These are phyloP conservation scores for Talinum fruticosum DNA, from an alignment of 148 eudicot species.

Conservation along the genomic window DNA sequence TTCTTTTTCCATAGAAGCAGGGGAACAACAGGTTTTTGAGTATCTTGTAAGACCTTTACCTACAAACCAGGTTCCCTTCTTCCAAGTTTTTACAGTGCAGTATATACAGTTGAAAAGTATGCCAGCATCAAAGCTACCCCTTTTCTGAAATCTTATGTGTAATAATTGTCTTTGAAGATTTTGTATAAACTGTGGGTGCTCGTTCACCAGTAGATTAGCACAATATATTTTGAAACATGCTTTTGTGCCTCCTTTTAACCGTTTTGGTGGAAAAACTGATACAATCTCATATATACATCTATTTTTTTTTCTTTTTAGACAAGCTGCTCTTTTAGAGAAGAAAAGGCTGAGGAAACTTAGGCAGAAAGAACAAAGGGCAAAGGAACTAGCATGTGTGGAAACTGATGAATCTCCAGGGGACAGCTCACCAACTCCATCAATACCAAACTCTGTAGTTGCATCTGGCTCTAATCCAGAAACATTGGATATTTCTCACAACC, in stretches of 20 bases:
- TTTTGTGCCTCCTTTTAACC: background rate
- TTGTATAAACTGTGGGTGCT: background rate
- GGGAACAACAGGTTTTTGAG: too few species aligned
- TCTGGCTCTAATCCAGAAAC: constrained; percentile 32
- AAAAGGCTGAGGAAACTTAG: constrained; percentile 73
- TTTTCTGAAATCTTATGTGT: background rate
- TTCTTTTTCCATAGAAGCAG: too few species aligned
- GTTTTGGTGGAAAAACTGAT: constrained; percentile 12
- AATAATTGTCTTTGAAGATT: background rate
- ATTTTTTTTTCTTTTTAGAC: constrained; percentile 34
- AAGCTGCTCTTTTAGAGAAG: constrained; percentile 63
- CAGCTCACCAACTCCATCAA: constrained; percentile 28
- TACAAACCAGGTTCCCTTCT: constrained; percentile 33
- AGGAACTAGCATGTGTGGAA: constrained; percentile 44
- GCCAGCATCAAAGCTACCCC: background rate
- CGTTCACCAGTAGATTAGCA: background rate
- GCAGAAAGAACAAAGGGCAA: constrained; percentile 76
- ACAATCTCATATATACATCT: background rate
- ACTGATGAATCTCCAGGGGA: constrained; percentile 22
- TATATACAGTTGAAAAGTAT: too few species aligned
- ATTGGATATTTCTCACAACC: constrained; percentile 28
- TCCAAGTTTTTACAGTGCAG: background rate
- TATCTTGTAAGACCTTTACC: too few species aligned
- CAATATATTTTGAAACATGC: background rate
- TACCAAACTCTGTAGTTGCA: constrained; percentile 32